Base-by-base conservation (phyloP, 805 yeast genomes). In the Candida dajiaensis region DNA sequence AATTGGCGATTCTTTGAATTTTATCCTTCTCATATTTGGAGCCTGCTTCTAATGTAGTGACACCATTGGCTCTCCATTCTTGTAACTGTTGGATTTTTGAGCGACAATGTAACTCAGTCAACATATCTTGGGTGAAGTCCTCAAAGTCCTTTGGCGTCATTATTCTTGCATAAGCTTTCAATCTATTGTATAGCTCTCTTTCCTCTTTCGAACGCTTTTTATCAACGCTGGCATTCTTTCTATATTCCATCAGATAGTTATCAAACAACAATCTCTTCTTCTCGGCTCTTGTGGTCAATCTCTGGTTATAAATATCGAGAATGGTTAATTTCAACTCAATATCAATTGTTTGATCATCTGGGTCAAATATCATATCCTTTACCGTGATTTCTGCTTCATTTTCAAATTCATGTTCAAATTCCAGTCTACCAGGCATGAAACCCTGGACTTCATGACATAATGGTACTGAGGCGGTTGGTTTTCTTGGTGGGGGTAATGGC, bases 351-450 rank as follows among this genome's bases (percentile, higher is more conserved):
- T 82, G 81, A 59, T 94, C 99, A 53, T 92, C 98, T 0, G 92
- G 87, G 57, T 94, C 98, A 60, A 95, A 94, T 2, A 84, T 77
- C 95, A 94, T 88, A 63, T 94, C 99, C 61, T 94, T 94, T 18
- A 94, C 88, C 0, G 94, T 83, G 46, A 84, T 74, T 66, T 94
- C 99, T 0, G 99, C 98, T 46, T 94, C 99, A 58, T 94, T 94
- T 63, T 94, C 99, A 36, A 86, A 89, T 64, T 94, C 99, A 49
- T 84, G 88, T 59, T 94, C 99, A 64, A 94, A 94, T 65, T 94
- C 99, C 50, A 94, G 71, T 59, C 99, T 80, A 38, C 98, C 99
- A 36, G 99, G 99, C 99, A 94, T 94, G 63, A 83, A 94, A 3
- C 97, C 97, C 64, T 94, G 98, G 50, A 94, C 80, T 59, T 95